Conservation (phyloP, 768 basidiomycete genomes). For the Candolleomyces aberdarensis region DNA sequence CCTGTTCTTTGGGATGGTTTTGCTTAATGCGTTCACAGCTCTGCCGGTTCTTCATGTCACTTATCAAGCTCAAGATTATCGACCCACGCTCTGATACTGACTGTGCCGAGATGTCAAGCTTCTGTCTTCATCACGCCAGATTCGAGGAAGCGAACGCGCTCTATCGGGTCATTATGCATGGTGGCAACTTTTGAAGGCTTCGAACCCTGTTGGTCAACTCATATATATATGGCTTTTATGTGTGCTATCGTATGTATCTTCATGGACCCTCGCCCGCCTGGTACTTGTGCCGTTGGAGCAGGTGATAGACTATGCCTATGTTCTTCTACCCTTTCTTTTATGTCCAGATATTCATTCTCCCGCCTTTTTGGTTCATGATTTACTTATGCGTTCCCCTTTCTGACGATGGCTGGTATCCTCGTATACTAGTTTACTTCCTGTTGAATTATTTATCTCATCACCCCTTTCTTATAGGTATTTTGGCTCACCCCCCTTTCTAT, state of each 20-base stretch:
- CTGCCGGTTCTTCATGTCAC: slow-evolving; percentile 71
- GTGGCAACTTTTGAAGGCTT: slow-evolving; percentile 2
- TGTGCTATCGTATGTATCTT: slow-evolving; percentile 7
- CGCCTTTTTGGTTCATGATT: neutral
- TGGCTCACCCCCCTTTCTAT: neutral
- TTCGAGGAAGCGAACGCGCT: slow-evolving; percentile 76
- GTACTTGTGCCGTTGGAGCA: neutral
- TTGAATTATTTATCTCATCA: neutral
- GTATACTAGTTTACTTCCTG: neutral
- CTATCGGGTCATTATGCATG: slow-evolving; percentile 42
- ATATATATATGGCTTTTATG: slow-evolving; percentile 7
- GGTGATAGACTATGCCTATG: neutral
- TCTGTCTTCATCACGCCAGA: slow-evolving; percentile 65
- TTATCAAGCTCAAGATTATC: slow-evolving; percentile 65
- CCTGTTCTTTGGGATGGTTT: slow-evolving; percentile 5
- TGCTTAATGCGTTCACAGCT: slow-evolving; percentile 39
- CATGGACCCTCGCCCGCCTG: neutral
- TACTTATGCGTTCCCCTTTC: neutral
- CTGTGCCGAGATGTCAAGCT: slow-evolving; percentile 75
- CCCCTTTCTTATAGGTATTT: neutral
- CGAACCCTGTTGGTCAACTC: neutral
- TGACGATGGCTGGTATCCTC: neutral
- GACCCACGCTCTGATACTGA: slow-evolving; percentile 65
- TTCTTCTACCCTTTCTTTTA: neutral
- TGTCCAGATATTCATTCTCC: neutral